Evolutionary conservation across 1,284 basidiomycete species (phyloP), one percentile per base, ranked within the genome.

Genomic region (Austropuccinia psidii): DNA sequence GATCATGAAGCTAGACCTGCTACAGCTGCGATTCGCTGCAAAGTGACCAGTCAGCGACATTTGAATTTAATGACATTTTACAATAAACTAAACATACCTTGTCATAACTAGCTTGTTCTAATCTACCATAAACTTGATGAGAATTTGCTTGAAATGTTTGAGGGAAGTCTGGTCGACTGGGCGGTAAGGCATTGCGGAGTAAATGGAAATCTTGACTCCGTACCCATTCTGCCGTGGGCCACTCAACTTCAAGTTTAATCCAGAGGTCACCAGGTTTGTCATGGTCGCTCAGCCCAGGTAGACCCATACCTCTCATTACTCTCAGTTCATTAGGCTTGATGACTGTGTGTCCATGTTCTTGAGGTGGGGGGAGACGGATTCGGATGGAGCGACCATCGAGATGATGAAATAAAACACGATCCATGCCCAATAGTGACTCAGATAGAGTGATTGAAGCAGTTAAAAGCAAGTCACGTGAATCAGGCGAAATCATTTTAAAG

Each of bases 351-450:
- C 86, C 83, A 1, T 41, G 45, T 29, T 75, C n/a, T 13, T 78
- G 74, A 1, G 78, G 78, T 2, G 67, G 24, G 9, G 88, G 88
- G 75, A 86, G 88, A 1, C 85, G 82, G 17, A 94, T 86, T 57
- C 87, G 87, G 67, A 96, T 85, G 6, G 92, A 91, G 17, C 91
- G 87, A 1, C 92, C 92, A 79, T 97, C 93, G 31, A 97, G 84
- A 80, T 97, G 93, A 15, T 88, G 90, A 72, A 96, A 82, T 21
- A 94, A 82, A 75, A 95, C 88, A 24, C 93, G 87, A 67, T 88
- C 89, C 82, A 97, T 93, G 19, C 93, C 93, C 57, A 94, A 85
- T 11, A 97, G 84, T 2, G 93, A 90, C 81, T 97, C 93, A 6
- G 92, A 93, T n/a, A 96, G 84, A 0, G 90, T 91, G 75, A 97